Base-by-base conservation (phyloP, 176 grass and related monocot genomes). In the Metroxylon sagu region DNA sequence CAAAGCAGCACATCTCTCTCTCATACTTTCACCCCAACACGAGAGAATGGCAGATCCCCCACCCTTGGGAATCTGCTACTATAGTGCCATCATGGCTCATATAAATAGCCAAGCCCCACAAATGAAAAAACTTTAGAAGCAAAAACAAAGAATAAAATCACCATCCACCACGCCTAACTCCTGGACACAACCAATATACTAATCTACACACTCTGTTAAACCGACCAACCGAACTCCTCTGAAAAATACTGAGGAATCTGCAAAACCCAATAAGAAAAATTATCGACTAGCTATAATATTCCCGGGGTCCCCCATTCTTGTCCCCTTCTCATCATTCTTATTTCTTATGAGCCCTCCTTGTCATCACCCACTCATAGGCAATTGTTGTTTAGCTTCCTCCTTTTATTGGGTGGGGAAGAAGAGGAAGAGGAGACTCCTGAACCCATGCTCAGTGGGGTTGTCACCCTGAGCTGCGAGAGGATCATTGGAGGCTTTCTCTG, bases 161-260 rank as follows among this genome's bases (percentile, higher is more conserved):
- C 10, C 7, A 43, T 10, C 35, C 35, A 43, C 35, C 5, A 43
- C 8, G 35, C 35, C 35, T 43, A 43, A 43, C 35, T 43, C 35
- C 35, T 43, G 8, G 10, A 43, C 7, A 14, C 8, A 43, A 43
- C 35, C 35, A 43, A 43, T 43, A 58, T 76, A 80, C 62, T 39
- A 65, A 74, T 43, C 26, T 52, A 55, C 23, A 18, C 19, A 58
- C 73, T 57, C 15, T 28, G 26, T 51, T 49, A 61, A 61, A 64
- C 31, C 6, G 29, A 76, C 56, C 60, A 71, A 15, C 50, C 65
- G 56, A 80, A 53, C 66, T 55, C 63, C 60, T 61, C 71, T 55
- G 17, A 74, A 64, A 72, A 83, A 83, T 64, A 62, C 52, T 59
- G 78, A 74, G 76, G 64, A 86, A 83, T 85, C 79, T 93, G 67